Evolutionary conservation across 75 land plant genomes (phyloP), one percentile per base, ranked within the genome.

Genomic region (Azolla pinnata): DNA sequence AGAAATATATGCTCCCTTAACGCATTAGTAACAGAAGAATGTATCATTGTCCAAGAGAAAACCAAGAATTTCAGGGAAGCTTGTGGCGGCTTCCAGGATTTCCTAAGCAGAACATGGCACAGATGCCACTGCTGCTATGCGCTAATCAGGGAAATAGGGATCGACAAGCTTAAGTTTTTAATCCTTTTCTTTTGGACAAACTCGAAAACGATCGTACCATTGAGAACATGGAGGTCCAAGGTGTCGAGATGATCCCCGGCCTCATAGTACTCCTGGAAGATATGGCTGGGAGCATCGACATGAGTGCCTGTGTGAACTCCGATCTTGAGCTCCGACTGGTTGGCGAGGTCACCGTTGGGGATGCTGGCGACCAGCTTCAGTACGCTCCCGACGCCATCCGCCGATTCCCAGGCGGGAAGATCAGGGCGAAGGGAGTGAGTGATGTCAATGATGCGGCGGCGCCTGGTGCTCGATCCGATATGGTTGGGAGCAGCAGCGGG

Each of bases 271-370:
- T 81, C 81, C 60, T 81, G 76, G 34, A 77, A 74, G 35, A 83
- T 60, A 33, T 95, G 99, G 0, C 91, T 82, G 1, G 99, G 99
- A 2, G 99, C 83, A 61, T 95, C 99, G 19, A 95, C 99, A 46
- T 95, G 99, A 3, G 99, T 95, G 24, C 99, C 99, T 10, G 80
- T 63, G 68, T 95, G 99, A 19, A 61, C 51, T 17, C 62, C 63
- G 49, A 89, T 28, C 77, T 85, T 88, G 70, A 95, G 70, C 67
- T 65, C 83, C 23, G 96, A 95, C 33, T 60, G 59, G 45, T 95
- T 95, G 33, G 75, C 73, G 0, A 65, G 44, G n/a, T 84, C 79
- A 1, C 99, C 99, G 53, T 90, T 84, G 56, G 77, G 73, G 68
- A 89, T 89, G 68, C 84, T 81, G 40, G 20, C 7, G 1, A 75